Base-by-base conservation (phyloP, 352 stramenopile genomes). In the Pythium diclinum region DNA sequence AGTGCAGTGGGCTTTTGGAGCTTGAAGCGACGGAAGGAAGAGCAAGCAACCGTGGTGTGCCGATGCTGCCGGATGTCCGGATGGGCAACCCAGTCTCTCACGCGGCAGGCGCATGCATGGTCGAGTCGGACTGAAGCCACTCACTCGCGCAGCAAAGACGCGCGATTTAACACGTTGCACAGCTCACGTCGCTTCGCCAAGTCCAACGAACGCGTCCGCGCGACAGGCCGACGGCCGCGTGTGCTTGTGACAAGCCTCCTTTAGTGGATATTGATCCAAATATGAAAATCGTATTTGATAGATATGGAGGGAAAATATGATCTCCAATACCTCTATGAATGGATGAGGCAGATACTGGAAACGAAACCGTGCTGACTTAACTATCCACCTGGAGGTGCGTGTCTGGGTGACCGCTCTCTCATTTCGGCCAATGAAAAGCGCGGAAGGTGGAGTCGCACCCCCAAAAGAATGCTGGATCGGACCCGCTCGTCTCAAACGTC, bases 161-260 rank as follows among this genome's bases (percentile, higher is more conserved):
- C 42, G 42, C 42, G 42, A 49, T 49, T 49, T 49, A 49, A 49
- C 42, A 49, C 38, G 36, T n/a, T n/a, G n/a, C n/a, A n/a, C n/a
- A n/a, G n/a, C n/a, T n/a, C 14, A 48, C 40, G 17, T 25, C 42
- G 42, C 42, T 49, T 49, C 42, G 42, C 17, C 33, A 49, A 49
- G 6, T 49, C 11, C 16, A 49, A 49, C 42, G 23, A 5, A 55
- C 48, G 21, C 48, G 48, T 14, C 25, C n/a, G 42, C 1, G n/a
- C 42, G 42, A 49, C n/a, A 49, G 38, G 6, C 38, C 11, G 10
- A 17, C 9, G 38, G 21, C 23, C 21, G 48, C 28, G 48, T 55
- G 23, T 34, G 17, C 28, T 17, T 55, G 23, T 21, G 21, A 14
- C 19, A 21, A n/a, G 13, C 9, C 48, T 34, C 11, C 21, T 3